Conservation (phyloP, 768 basidiomycete genomes). For the Glaciozyma martinii region DNA sequence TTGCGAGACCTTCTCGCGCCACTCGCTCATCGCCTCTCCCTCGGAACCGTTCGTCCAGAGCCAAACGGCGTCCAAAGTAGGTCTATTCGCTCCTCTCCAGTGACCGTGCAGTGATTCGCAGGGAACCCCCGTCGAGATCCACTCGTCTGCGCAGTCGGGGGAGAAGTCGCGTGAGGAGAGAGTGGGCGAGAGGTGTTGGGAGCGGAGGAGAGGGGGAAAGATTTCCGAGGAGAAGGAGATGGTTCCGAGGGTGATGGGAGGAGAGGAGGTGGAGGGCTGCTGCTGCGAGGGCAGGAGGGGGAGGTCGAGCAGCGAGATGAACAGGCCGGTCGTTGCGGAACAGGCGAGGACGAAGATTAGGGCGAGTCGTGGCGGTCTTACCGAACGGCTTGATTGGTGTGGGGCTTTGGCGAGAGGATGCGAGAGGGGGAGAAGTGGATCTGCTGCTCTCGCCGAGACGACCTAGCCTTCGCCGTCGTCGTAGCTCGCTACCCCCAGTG, state of each 20-base stretch:
- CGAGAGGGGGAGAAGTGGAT: too few species aligned
- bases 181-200: neutral
- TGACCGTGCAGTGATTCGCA: constrained; percentile 11
- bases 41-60: constrained; percentile 34
- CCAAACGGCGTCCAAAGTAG: constrained; percentile 27
- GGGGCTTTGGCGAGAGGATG: too few species aligned
- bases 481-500: too few species aligned
- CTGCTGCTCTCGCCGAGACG: too few species aligned
- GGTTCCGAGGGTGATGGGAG: constrained; percentile 11
- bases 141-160: neutral
- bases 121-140: constrained; percentile 13
- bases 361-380: too few species aligned
- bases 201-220: constrained; percentile 1
- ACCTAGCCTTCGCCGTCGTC: too few species aligned
- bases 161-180: constrained; percentile 3
- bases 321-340: too few species aligned
- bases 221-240: constrained; percentile 3
- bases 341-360: too few species aligned
- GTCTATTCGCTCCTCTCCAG: neutral
- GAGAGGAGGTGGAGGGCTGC: too few species aligned
- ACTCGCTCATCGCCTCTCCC: constrained; percentile 14
- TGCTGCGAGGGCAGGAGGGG: too few species aligned
- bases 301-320: too few species aligned
- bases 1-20: constrained; percentile 1
- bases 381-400: too few species aligned